Evolutionary conservation across 495 filamentous ascomycete species (phyloP).

Genomic region (Xylaria grammica): DNA sequence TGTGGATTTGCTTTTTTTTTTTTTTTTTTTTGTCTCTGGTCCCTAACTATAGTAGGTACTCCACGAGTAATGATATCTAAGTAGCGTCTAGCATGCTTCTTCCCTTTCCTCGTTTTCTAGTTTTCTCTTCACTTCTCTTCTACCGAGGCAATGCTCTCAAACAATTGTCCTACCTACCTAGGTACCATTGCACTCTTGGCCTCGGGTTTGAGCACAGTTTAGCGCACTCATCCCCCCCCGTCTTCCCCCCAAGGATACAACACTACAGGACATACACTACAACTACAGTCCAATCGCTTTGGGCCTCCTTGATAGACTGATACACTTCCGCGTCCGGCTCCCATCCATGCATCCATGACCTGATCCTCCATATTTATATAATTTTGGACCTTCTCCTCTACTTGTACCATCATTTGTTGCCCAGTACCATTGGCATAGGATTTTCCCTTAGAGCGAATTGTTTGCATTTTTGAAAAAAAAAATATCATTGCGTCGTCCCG

Average conservation of each 20-base stretch:
- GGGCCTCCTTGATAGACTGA: slow-evolving; percentile 1
- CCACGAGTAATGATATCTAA: not conserved
- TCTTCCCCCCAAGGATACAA: not conserved
- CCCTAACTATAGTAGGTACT: not conserved
- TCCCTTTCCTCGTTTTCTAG: not conserved
- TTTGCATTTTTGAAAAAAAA: not conserved
- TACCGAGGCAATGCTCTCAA: not conserved
- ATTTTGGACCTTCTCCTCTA: no score
- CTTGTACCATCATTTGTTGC: not conserved
- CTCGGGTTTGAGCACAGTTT: not conserved
- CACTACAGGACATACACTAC: not conserved
- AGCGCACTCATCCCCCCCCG: not conserved
- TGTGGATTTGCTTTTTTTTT: slow-evolving; percentile 5
- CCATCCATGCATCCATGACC: not conserved
- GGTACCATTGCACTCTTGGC: not conserved
- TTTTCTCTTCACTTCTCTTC: not conserved
- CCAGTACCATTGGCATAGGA: not conserved
- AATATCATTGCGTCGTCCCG: not conserved
- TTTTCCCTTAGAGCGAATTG: not conserved
- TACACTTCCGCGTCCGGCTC: slow-evolving; percentile 8
- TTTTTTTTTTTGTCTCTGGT: not conserved
- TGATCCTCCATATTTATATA: not conserved
- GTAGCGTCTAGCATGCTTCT: not conserved
- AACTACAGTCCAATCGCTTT: slow-evolving; percentile 2
- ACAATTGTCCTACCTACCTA: not conserved